Evolutionary conservation across 108 stramenopile species (phyloP).

Genomic region (Mayamaea pseudoterrestris): DNA sequence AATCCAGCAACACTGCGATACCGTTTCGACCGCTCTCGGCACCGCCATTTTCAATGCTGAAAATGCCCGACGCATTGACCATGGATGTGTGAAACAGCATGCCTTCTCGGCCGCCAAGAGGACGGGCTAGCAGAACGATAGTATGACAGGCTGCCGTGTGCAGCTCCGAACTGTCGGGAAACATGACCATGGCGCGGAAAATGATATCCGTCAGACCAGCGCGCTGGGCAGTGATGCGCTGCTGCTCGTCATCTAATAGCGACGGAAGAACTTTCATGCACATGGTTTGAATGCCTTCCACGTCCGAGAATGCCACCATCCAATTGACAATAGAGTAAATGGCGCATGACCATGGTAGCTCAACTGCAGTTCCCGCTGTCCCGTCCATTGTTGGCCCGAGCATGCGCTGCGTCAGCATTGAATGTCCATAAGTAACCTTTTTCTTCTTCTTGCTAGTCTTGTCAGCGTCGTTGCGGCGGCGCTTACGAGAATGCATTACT

Average conservation of each 20-base stretch:
- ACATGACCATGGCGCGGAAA: conserved; percentile 74
- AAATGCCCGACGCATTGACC: conserved; percentile 55
- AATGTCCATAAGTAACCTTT: conserved; percentile 35
- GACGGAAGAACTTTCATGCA: conserved; percentile 64
- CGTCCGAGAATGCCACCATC: conserved; percentile 78
- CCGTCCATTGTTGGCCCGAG: conserved; percentile 40
- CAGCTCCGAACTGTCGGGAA: conserved; percentile 60
- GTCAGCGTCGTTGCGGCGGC: too few relatives aligned
- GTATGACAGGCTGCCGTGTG: conserved; percentile 82
- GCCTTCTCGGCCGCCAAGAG: conserved; percentile 85
- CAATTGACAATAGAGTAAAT: conserved; percentile 83
- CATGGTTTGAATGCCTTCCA: conserved; percentile 82
- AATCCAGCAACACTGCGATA: conserved; percentile 80
- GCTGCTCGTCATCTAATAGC: conserved; percentile 66
- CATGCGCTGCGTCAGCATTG: conserved; percentile 56
- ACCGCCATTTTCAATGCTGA: conserved; percentile 6
- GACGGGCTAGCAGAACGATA: conserved; percentile 80
- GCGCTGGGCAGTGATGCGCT: conserved; percentile 55
- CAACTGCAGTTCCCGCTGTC: conserved; percentile 35
- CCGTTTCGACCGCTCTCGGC: conserved; percentile 42
- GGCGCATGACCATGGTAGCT: conserved; percentile 75
- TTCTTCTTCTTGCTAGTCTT: too few relatives aligned
- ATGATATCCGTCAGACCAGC: conserved; percentile 71
- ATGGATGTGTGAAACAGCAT: conserved; percentile 81
- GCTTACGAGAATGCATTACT: too few relatives aligned